Conservation (phyloP, 2,329 filamentous ascomycete genomes). For the Penicillium sp. region DNA sequence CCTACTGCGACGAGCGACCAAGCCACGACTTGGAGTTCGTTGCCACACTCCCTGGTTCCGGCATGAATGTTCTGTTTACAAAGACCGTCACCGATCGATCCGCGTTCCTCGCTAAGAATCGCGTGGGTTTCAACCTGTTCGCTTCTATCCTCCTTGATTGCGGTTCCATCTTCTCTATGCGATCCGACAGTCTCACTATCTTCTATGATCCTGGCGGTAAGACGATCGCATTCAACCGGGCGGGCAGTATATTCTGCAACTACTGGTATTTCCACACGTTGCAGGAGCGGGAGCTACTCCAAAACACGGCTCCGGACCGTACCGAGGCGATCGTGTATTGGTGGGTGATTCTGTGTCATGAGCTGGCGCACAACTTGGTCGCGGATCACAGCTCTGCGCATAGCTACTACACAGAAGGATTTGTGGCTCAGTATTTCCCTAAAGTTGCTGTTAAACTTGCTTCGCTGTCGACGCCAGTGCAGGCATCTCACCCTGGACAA, state of each 20-base stretch:
- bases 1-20: slow-evolving; percentile 77
- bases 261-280: slow-evolving; percentile 79
- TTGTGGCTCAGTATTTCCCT: slow-evolving; percentile 72
- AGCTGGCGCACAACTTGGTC: slow-evolving; percentile 91
- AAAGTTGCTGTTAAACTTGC: slow-evolving; percentile 60
- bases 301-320: slow-evolving; percentile 44
- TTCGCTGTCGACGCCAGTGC: slow-evolving; percentile 8
- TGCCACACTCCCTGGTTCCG: slow-evolving; percentile 62
- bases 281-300: slow-evolving; percentile 56
- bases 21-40: slow-evolving; percentile 69
- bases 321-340: slow-evolving; percentile 76
- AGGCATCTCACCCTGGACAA: neutral
- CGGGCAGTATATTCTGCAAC: slow-evolving; percentile 90
- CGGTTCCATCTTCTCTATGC: slow-evolving; percentile 67
- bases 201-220: slow-evolving; percentile 76
- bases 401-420: slow-evolving; percentile 78
- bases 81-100: slow-evolving; percentile 51
- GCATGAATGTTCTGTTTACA: slow-evolving; percentile 70
- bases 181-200: slow-evolving; percentile 68
- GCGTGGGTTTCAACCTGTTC: slow-evolving; percentile 64
- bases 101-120: slow-evolving; percentile 60
- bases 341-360: slow-evolving; percentile 95
- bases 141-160: slow-evolving; percentile 66
- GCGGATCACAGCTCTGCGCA: slow-evolving; percentile 71
- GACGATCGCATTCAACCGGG: slow-evolving; percentile 89